Conservation (phyloP, 208 protist species). For the Leishmania amazonensis region DNA sequence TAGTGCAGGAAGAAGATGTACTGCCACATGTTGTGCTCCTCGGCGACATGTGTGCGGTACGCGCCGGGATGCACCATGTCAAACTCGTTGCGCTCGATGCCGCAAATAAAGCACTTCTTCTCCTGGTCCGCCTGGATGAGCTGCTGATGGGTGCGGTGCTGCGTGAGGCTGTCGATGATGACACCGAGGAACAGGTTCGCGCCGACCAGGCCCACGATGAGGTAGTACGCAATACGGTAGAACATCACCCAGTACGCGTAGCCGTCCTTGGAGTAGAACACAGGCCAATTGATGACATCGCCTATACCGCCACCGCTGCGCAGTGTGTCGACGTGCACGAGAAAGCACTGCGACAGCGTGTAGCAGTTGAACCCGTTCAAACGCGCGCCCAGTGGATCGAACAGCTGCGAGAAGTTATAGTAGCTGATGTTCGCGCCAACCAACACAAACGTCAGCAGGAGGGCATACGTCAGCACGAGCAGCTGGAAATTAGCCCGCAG, state of each 20-base stretch:
- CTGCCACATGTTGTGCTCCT: constrained; percentile 96
- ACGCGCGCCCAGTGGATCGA: constrained; percentile 39
- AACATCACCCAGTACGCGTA: constrained; percentile 89
- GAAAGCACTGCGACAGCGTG: constrained; percentile 75
- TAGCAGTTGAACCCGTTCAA: constrained; percentile 76
- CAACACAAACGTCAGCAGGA: constrained; percentile 62
- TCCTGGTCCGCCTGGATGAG: constrained; percentile 67
- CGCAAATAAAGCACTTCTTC: constrained; percentile 95
- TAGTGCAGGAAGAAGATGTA: constrained; percentile 94
- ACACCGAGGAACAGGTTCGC: constrained; percentile 95
- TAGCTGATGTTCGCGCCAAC: constrained; percentile 64
- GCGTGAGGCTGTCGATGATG: constrained; percentile 93
- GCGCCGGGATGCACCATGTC: constrained; percentile 72
- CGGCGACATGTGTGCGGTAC: constrained; percentile 81
- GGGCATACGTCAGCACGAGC: constrained; percentile 59
- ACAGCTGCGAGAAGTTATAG: constrained; percentile 63
- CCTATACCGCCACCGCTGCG: constrained; percentile 77
- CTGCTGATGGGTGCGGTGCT: constrained; percentile 70
- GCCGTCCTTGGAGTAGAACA: constrained; percentile 49
- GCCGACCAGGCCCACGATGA: constrained; percentile 79
- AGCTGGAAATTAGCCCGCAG: constrained; percentile 43
- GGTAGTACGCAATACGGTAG: constrained; percentile 88
- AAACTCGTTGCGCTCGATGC: constrained; percentile 79
- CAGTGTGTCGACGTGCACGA: constrained; percentile 76
- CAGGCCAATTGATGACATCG: constrained; percentile 68